Conservation (phyloP, 257 asterid genomes). For the Echium plantagineum region DNA sequence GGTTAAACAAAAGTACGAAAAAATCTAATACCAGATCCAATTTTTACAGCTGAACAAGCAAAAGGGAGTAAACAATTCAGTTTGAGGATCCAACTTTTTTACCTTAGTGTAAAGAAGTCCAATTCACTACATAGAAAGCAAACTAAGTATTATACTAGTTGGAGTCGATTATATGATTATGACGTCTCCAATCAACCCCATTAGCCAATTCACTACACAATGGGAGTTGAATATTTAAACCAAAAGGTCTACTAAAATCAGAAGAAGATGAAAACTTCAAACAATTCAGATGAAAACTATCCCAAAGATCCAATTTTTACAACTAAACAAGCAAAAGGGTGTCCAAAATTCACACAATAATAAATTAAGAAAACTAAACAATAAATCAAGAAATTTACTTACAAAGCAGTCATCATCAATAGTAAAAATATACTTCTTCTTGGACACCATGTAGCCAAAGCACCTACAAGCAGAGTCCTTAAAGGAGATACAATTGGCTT, state of each 20-base stretch:
- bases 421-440: slow-evolving; percentile 72
- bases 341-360: background rate
- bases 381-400: slow-evolving; percentile 17
- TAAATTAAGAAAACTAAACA: background rate
- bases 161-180: no score
- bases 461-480: slow-evolving; percentile 77
- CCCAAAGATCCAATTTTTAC: slow-evolving; percentile 20
- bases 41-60: background rate
- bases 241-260: background rate
- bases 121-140: no score
- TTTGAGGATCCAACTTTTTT: background rate
- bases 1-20: slow-evolving; percentile 11
- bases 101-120: no score
- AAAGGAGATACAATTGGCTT: slow-evolving; percentile 73
- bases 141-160: no score
- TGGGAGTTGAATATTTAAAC: no score
- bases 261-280: background rate
- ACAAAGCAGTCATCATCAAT: slow-evolving; percentile 84
- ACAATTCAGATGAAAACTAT: background rate
- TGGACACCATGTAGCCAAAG: slow-evolving; percentile 74
- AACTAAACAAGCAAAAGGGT: background rate
- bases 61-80: background rate
- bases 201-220: no score
- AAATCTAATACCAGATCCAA: slow-evolving; percentile 17
- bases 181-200: no score